Evolutionary conservation across 176 grass and related monocot species (phyloP).

Genomic region (Oryza nivara): DNA sequence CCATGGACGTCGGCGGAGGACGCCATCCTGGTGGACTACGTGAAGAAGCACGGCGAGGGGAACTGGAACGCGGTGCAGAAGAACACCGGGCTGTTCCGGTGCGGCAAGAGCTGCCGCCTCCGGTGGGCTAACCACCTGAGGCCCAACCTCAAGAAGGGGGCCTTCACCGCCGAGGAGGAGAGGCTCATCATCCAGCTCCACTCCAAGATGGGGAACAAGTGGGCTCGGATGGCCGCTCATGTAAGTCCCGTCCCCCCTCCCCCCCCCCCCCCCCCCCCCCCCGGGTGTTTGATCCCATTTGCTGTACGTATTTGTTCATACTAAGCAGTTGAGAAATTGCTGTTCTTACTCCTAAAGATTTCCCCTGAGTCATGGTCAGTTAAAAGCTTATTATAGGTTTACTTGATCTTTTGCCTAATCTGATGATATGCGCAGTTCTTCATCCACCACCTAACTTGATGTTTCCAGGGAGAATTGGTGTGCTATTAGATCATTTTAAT

Average conservation of each 20-base stretch:
- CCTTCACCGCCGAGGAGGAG: slow-evolving; percentile 76
- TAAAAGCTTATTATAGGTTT: not conserved
- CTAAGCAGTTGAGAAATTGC: not conserved
- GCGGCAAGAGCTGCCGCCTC: slow-evolving; percentile 95
- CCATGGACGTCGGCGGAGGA: slow-evolving; percentile 90
- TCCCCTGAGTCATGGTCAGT: not conserved
- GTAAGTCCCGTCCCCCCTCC: slow-evolving; percentile 46
- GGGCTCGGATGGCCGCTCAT: slow-evolving; percentile 84
- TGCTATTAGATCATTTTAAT: slow-evolving; percentile 5
- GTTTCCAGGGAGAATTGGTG: slow-evolving; percentile 19
- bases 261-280: too few species aligned
- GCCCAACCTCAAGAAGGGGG: slow-evolving; percentile 85
- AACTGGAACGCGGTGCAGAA: slow-evolving; percentile 98
- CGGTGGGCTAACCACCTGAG: slow-evolving; percentile 91
- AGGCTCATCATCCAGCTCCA: slow-evolving; percentile 85
- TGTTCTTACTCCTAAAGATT: slow-evolving; percentile 32
- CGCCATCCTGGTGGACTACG: slow-evolving; percentile 81
- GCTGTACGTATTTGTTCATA: not conserved
- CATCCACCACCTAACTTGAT: not conserved
- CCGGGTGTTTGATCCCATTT: not conserved
- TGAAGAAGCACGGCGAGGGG: slow-evolving; percentile 85
- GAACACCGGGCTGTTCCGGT: slow-evolving; percentile 74
- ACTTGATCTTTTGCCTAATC: not conserved
- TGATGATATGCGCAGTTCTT: not conserved
- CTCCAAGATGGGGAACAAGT: slow-evolving; percentile 83